Evolutionary conservation across 257 asterid genomes (phyloP).

Genomic region (Solanum piurae): DNA sequence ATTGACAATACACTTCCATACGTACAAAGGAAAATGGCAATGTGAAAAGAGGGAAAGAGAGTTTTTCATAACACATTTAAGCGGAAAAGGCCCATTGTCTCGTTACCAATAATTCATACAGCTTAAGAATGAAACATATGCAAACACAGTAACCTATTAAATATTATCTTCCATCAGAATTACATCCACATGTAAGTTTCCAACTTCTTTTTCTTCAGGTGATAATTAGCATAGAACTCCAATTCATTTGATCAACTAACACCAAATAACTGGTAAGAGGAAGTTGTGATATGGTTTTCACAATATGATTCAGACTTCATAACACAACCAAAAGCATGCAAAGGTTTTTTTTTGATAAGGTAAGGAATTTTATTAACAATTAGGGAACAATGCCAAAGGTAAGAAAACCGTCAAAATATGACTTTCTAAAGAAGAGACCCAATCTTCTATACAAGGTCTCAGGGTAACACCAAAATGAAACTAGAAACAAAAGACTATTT

Average conservation of each 20-base stretch:
- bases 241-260: neutral
- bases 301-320: neutral
- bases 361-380: neutral
- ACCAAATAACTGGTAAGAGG: neutral
- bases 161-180: neutral
- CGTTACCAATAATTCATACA: neutral
- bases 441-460: neutral
- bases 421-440: neutral
- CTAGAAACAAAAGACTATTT: neutral
- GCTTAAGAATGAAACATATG: neutral
- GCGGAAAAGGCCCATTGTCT: neutral
- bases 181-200: neutral
- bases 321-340: neutral
- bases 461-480: neutral
- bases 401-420: neutral
- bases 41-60: neutral
- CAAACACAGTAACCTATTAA: neutral
- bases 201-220: neutral
- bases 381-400: neutral
- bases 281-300: neutral
- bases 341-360: neutral
- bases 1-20: neutral
- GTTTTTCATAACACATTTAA: neutral
- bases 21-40: neutral
- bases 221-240: neutral